Evolutionary conservation across 129 eudicot genomes (phyloP), one percentile per base, ranked within the genome.

Genomic region (Artemisia annua): DNA sequence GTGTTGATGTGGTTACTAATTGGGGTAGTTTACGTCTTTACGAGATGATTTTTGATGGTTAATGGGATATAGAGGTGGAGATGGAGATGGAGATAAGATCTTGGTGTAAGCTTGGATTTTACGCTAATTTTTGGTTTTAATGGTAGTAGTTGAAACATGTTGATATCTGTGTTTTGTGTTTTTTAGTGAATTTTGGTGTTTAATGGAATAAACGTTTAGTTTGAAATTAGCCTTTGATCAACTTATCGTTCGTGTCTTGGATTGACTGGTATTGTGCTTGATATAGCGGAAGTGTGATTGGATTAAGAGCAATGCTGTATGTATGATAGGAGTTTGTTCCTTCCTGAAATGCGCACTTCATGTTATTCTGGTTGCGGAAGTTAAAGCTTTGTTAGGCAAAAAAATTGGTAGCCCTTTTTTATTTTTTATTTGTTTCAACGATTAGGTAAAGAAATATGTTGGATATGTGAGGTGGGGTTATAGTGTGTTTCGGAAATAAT

Each of bases 121-220:
- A 78, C 70, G 76, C 82, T 78, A 64, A 71, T 63, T 78, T n/a
- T 78, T 39, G 67, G 5, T 71, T 78, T 53, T 64, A 44, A 78
- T 71, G 28, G 71, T 78, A 32, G 72, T 18, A 39, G 44, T 0
- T 14, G 46, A 69, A 70, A 63, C 67, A 55, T 78, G 78, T 78
- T 71, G 61, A 71, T 71, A 70, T 63, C 39, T 53, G 53, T 60
- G 30, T 71, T n/a, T 1, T 26, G 14, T 66, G n/a, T 16, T 48
- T n/a, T 30, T 52, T 32, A 71, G 77, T 30, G 2, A 6, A 19
- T 54, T 70, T 59, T 56, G 43, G 17, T 78, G 51, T 53, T 71
- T 67, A 63, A 63, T 63, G 54, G 67, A 78, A 78, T 78, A 78
- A 78, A 44, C 48, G 67, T 63, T 62, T 26, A 49, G 11, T 16